phyloP scores from a whole-genome alignment of 805 yeast genomes.

The Metahyphopichia silvanorum region DNA sequence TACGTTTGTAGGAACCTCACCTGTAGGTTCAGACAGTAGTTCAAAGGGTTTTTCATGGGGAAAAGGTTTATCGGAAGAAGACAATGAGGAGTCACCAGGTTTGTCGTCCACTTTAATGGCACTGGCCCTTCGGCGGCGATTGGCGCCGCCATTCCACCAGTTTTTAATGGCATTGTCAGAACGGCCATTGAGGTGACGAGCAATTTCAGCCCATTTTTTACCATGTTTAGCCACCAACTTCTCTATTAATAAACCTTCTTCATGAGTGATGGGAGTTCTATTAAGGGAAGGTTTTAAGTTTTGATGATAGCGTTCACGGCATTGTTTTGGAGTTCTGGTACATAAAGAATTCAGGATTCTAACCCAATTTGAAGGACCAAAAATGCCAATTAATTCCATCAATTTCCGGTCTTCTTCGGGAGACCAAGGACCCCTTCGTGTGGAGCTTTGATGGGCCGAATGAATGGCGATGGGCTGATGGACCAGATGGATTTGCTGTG shows the following conservation, averaged over 20 bases:
- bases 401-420: conserved; percentile 77
- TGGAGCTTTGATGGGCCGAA: conserved; percentile 9
- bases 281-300: conserved; percentile 83
- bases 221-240: conserved; percentile 76
- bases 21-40: too few relatives aligned
- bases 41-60: too few relatives aligned
- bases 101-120: conserved; percentile 9
- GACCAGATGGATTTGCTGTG: background rate
- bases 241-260: conserved; percentile 81
- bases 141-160: conserved; percentile 97
- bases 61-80: too few relatives aligned
- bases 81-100: too few relatives aligned
- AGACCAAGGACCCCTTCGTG: conserved; percentile 85
- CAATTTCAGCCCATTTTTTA: conserved; percentile 91
- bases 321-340: conserved; percentile 85
- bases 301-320: conserved; percentile 89
- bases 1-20: background rate
- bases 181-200: conserved; percentile 82
- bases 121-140: conserved; percentile 60
- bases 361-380: conserved; percentile 89
- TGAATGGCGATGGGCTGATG: conserved; percentile 6
- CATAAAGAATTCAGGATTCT: conserved; percentile 70
- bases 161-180: conserved; percentile 90
- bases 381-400: conserved; percentile 61
- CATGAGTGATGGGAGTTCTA: conserved; percentile 76